Evolutionary conservation across 2,329 filamentous ascomycete species (phyloP).

Genomic region (Diaporthe destruens): DNA sequence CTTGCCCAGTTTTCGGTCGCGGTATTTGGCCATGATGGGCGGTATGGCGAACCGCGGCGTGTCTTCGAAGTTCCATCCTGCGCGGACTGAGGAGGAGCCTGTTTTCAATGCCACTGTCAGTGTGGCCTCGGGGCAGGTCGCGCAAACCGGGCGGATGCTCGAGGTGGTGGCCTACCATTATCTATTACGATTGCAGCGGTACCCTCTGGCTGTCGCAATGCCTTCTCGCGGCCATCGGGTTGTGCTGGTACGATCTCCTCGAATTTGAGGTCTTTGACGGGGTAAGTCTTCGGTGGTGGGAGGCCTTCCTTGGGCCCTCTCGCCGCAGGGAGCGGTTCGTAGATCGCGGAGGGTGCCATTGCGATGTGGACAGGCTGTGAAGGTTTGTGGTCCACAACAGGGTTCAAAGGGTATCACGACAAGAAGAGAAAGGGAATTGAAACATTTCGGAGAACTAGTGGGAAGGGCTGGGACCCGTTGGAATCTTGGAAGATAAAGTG

Average conservation of each 20-base stretch:
- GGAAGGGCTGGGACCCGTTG: not conserved
- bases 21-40: constrained; percentile 94
- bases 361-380: constrained; percentile 10
- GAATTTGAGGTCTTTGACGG: constrained; percentile 73
- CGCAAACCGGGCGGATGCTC: constrained; percentile 10
- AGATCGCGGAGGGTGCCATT: constrained; percentile 58
- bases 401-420: constrained; percentile 38
- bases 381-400: constrained; percentile 1
- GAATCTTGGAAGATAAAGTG: not conserved
- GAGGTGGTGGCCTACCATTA: constrained; percentile 77
- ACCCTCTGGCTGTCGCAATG: constrained; percentile 66
- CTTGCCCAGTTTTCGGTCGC: constrained; percentile 92
- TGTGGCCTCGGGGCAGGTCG: not conserved
- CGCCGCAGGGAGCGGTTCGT: constrained; percentile 54
- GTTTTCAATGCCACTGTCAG: constrained; percentile 43
- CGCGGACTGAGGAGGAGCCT: constrained; percentile 91
- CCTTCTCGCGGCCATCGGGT: constrained; percentile 78
- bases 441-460: constrained; percentile 21
- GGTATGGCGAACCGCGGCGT: constrained; percentile 84
- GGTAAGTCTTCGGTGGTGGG: constrained; percentile 68
- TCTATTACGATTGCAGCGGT: constrained; percentile 93
- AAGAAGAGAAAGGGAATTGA: constrained; percentile 12
- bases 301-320: constrained; percentile 59
- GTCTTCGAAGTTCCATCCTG: constrained; percentile 94
- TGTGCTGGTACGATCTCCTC: constrained; percentile 66